Evolutionary conservation across 768 basidiomycete genomes (phyloP), one percentile per base, ranked within the genome.

Genomic region (Boletus eberwhitei): DNA sequence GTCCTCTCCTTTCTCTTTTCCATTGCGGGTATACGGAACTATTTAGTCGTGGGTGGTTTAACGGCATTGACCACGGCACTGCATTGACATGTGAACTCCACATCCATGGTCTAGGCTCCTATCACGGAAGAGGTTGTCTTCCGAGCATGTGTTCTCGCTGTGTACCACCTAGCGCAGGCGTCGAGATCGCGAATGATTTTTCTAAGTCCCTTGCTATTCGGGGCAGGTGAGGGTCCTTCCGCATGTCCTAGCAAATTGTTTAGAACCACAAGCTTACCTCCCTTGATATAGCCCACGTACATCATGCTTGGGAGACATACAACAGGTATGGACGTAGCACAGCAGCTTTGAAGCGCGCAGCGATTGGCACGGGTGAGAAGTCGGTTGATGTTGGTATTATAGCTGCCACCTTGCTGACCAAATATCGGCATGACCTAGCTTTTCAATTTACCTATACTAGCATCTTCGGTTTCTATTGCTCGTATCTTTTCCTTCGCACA

Each of bases 81-180:
- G 45, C 39, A 7, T 39, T 42, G 36, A 46, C 52, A 19, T 41
- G 49, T 48, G 34, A 52, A 31, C 41, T 29, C 29, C 22, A n/a
- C 41, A 6, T 17, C 8, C 26, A 32, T 19, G 11, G 45, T 5
- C 31, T 55, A 94, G 93, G 94, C 81, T 4, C 96, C 96, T 0
- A 70, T 94, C 34, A 95, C 95, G 0, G 96, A 99, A 73, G 96
- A 98, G 70, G 54, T 97, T 24, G 90, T 92, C 8, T 98, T 97
- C 67, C 78, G 97, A 26, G 85, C 90, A 0, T 94, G 92, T 66
- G 79, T 96, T 29, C 75, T 97, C 19, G 75, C 86, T 2, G 78
- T 85, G 8, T 88, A 90, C 60, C 77, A 84, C 52, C 78, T 96
- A 48, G 80, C 86, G 0, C 83, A 83, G 17, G 75, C 77, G 2